Base-by-base conservation (phyloP, 2,329 filamentous ascomycete genomes). In the Trichoderma arundinaceum region DNA sequence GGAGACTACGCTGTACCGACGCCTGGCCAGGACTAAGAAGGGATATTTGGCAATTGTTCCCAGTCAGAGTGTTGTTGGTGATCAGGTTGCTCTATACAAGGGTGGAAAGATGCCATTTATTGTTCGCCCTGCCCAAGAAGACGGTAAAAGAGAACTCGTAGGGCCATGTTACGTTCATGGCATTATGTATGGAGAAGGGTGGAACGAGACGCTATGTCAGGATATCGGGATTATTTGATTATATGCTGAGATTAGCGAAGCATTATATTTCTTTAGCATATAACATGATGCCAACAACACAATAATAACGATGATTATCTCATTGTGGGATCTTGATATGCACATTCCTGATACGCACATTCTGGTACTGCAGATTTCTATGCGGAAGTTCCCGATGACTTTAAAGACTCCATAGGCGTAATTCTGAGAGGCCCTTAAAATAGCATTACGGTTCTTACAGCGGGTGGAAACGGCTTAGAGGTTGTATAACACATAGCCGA, bases 11-110 rank as follows among this genome's bases (percentile, higher is more conserved):
- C 28, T 61, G 15, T 60, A 46, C 22, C 54, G 64, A 43, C 46
- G 64, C 28, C 32, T 66, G 35, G 56, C 64, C 7, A 54, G 64
- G 39, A 66, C 54, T 7, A 49, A 61, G 38, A 66, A 66, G 56
- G 64, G 64, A 4, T 66, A 61, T 38, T 15, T 66, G 15, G 56
- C 64, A 7, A 13, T 56, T 22, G 49, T 61, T 22, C 64, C 64
- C 10, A 61, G 48, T 7, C 46, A 39, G 22, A 61, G 17, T 22
- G 38, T 46, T 44, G n/a, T 66, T 44, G 64, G 64, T 3, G 64
- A 66, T 13, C 15, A 51, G n/a, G 22, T 66, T 35, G 39, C 56
- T 7, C 33, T 66, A 12, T 66, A 52, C 33, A 46, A 41, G 12
- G 64, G 59, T 12, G 52, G 57, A 2, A 52, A 46, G 35, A 64